Evolutionary conservation across 495 filamentous ascomycete species (phyloP).

Genomic region (Oleoguttula mirabilis): DNA sequence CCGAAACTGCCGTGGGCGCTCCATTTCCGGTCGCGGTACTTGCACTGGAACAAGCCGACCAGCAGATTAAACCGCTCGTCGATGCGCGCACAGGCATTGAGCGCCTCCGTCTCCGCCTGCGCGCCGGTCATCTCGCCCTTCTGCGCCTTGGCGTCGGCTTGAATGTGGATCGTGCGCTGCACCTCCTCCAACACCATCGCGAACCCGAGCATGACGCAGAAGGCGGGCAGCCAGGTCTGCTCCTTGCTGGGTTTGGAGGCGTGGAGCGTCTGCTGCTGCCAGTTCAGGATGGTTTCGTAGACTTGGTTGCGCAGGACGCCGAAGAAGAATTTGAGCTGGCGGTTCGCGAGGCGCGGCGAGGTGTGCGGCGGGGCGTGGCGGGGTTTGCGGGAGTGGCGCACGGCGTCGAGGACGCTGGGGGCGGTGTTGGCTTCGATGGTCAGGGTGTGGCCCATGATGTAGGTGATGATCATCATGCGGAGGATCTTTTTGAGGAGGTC

Average conservation of each 20-base stretch:
- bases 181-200: conserved; percentile 30
- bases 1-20: conserved; percentile 20
- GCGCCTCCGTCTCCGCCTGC: conserved; percentile 15
- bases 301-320: conserved; percentile 21
- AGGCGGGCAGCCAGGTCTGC: conserved; percentile 27
- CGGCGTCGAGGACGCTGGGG: conserved; percentile 11
- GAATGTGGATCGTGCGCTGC: conserved; percentile 28
- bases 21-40: conserved; percentile 27
- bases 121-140: conserved; percentile 11
- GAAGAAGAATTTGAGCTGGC: conserved; percentile 34
- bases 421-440: conserved; percentile 25
- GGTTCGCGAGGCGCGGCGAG: conserved; percentile 31
- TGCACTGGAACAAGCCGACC: conserved; percentile 27
- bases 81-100: conserved; percentile 24
- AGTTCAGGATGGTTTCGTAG: conserved; percentile 25
- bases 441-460: conserved; percentile 31
- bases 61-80: conserved; percentile 27
- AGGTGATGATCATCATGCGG: conserved; percentile 29
- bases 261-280: conserved; percentile 28
- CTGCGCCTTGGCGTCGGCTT: conserved; percentile 23
- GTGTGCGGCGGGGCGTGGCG: conserved; percentile 8
- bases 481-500: conserved; percentile 26
- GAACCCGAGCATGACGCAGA: conserved; percentile 27
- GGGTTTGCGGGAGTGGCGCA: conserved; percentile 15
- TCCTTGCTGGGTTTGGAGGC: conserved; percentile 19